Evolutionary conservation across 352 stramenopile species (phyloP), one percentile per base, ranked within the genome.

Genomic region (Blastocystis sp.): DNA sequence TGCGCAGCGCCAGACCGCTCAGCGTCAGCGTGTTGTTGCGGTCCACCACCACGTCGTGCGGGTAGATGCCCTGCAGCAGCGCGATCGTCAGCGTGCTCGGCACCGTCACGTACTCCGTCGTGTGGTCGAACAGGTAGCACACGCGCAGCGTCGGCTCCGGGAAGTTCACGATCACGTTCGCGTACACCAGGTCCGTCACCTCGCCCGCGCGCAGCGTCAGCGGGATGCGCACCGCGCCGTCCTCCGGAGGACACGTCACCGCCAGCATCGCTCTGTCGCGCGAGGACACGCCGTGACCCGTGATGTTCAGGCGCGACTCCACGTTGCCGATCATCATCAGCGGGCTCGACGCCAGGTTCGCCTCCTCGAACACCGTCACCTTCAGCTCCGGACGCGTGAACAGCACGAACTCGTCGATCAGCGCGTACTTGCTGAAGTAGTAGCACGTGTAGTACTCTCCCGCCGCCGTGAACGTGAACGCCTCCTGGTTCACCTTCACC

Each of bases 371-470:
- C 52, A 81, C 71, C 23, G 71, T 56, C 48, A 56, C 48, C 48
- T 56, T 56, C 48, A 56, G 48, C 48, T 7, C 48, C 48, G 48
- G 7, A 43, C 71, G 40, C 38, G 52, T 84, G 52, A 56, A 69
- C 28, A 84, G 28, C 3, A 84, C 74, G 41, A 67, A 84, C 74
- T 84, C 74, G 28, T 84, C 74, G 3, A 84, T 4, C n/a, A 84
- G 59, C 9, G 5, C 28, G 41, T 69, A 69, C 14, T 53, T 69
- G 28, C 56, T 84, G 74, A 67, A 84, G n/a, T 84, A 67, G 74
- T 84, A 84, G 61, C 74, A 84, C 38, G 74, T 67, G 61, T 84
- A 84, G 60, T 70, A 84, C 52, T 66, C 53, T 34, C 74, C 74
- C 40, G 40, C 23, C 23, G 53, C 41, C 21, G 23, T 84, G 74